Conservation (phyloP, 2,329 filamentous ascomycete genomes). For the Didymella keratinophila region DNA sequence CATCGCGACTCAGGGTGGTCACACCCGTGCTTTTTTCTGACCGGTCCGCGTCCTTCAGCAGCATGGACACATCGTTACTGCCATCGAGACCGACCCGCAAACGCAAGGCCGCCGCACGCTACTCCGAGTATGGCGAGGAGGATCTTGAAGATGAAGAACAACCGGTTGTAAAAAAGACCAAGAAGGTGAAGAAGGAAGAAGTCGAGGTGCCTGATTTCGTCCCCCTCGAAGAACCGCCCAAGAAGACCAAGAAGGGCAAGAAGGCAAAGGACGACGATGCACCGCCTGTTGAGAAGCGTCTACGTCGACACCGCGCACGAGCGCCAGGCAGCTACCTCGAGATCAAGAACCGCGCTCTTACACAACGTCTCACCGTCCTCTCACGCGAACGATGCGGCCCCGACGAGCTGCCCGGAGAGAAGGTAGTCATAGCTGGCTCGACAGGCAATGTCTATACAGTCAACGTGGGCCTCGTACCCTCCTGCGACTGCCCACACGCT, state of each 20-base stretch:
- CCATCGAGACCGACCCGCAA: slow-evolving; percentile 27
- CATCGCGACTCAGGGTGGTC: background rate
- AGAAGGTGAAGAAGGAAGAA: background rate
- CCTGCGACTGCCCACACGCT: slow-evolving; percentile 64
- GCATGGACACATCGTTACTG: background rate
- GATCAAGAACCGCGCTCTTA: slow-evolving; percentile 58
- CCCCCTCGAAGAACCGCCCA: slow-evolving; percentile 18
- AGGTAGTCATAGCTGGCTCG: slow-evolving; percentile 64
- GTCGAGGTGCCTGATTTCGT: slow-evolving; percentile 6
- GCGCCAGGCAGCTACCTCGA: slow-evolving; percentile 58
- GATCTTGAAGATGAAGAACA: background rate
- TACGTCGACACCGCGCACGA: slow-evolving; percentile 43
- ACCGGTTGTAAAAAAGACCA: slow-evolving; percentile 15
- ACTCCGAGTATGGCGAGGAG: slow-evolving; percentile 20
- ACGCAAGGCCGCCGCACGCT: slow-evolving; percentile 27
- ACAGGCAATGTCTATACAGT: slow-evolving; percentile 70
- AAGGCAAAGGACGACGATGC: slow-evolving; percentile 29
- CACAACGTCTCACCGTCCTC: slow-evolving; percentile 66
- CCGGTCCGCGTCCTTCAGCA: background rate
- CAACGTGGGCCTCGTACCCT: slow-evolving; percentile 60
- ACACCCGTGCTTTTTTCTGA: background rate
- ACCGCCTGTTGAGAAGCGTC: slow-evolving; percentile 42
- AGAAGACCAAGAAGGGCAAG: slow-evolving; percentile 27
- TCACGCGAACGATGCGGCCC: slow-evolving; percentile 57
- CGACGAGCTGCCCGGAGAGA: slow-evolving; percentile 59